Conservation (phyloP, 2,329 filamentous ascomycete species). For the Pseudocercospora musae region DNA sequence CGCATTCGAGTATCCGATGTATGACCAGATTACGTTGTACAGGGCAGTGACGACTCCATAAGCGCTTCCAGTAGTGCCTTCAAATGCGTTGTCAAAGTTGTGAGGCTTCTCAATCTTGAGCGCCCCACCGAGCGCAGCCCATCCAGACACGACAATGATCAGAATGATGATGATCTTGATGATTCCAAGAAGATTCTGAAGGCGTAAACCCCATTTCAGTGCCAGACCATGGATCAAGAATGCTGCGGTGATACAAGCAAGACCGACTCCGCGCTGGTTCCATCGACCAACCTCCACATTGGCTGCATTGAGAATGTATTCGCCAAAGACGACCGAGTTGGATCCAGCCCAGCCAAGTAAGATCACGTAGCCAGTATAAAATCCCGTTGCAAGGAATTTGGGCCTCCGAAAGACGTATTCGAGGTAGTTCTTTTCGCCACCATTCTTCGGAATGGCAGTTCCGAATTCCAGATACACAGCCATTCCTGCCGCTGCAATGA, state of each 20-base stretch:
- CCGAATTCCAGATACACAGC: slow-evolving; percentile 66
- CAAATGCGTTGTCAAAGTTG: slow-evolving; percentile 63
- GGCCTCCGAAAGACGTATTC: slow-evolving; percentile 52
- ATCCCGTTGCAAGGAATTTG: slow-evolving; percentile 57
- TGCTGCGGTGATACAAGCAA: slow-evolving; percentile 64
- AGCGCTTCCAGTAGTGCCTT: slow-evolving; percentile 62
- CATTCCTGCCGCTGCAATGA: slow-evolving; percentile 57
- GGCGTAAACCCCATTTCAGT: slow-evolving; percentile 63
- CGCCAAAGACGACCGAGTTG: slow-evolving; percentile 67
- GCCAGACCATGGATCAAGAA: slow-evolving; percentile 64
- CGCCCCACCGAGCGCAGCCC: slow-evolving; percentile 59
- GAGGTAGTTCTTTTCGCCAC: slow-evolving; percentile 54
- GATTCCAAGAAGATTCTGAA: slow-evolving; percentile 63
- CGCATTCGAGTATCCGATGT: slow-evolving; percentile 65
- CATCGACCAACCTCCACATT: slow-evolving; percentile 60
- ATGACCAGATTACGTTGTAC: slow-evolving; percentile 71
- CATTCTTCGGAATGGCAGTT: slow-evolving; percentile 62
- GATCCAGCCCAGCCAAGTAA: slow-evolving; percentile 63
- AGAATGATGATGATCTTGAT: slow-evolving; percentile 66
- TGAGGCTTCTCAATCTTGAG: slow-evolving; percentile 59
- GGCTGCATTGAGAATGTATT: slow-evolving; percentile 66
- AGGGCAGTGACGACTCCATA: slow-evolving; percentile 68
- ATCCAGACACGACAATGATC: slow-evolving; percentile 60
- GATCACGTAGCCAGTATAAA: slow-evolving; percentile 60
- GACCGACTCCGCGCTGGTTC: slow-evolving; percentile 64